A percentile compares a stretch with the other conserved stretches of the same genome.
phyloP scores from a whole-genome alignment of 495 filamentous ascomycete species.

The Talaromyces stipitatus region DNA sequence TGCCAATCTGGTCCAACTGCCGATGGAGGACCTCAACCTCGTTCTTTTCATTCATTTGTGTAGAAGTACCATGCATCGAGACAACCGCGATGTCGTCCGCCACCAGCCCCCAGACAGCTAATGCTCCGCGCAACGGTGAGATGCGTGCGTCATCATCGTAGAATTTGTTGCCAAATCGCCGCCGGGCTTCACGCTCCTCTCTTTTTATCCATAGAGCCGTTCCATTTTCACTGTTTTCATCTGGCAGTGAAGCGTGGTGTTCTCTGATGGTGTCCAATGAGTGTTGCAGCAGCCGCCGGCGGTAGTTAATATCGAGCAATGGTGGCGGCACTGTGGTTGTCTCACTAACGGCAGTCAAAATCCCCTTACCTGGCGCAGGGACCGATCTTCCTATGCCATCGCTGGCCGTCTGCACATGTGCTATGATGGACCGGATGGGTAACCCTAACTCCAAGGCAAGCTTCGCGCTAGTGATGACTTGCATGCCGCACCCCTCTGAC shows the following conservation, averaged over 20 bases:
- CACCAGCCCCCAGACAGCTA: constrained; percentile 15
- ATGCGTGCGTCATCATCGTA: too few species aligned
- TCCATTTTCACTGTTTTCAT: too few species aligned
- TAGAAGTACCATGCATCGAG: constrained; percentile 19
- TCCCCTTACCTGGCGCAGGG: constrained; percentile 18
- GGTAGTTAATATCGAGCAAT: constrained; percentile 7
- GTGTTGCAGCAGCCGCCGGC: too few species aligned
- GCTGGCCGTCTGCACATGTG: constrained; percentile 7
- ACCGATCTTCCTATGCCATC: constrained; percentile 17
- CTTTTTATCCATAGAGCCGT: too few species aligned
- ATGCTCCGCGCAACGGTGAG: constrained; percentile 12
- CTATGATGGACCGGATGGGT: constrained; percentile 15
- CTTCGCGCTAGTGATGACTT: constrained; percentile 13
- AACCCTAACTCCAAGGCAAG: constrained; percentile 16
- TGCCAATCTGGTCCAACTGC: constrained; percentile 13
- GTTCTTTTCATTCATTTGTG: constrained; percentile 17
- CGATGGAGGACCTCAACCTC: constrained; percentile 11
- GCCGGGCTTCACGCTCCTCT: too few species aligned
- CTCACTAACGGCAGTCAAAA: constrained; percentile 13
- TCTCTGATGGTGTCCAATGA: too few species aligned
- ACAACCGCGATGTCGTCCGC: constrained; percentile 16
- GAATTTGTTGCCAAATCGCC: too few species aligned
- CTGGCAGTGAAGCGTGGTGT: too few species aligned
- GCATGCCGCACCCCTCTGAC: constrained; percentile 13
- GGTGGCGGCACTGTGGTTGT: not conserved